phyloP scores from a whole-genome alignment of 768 basidiomycete genomes.

The Amanita subjunquillea region DNA sequence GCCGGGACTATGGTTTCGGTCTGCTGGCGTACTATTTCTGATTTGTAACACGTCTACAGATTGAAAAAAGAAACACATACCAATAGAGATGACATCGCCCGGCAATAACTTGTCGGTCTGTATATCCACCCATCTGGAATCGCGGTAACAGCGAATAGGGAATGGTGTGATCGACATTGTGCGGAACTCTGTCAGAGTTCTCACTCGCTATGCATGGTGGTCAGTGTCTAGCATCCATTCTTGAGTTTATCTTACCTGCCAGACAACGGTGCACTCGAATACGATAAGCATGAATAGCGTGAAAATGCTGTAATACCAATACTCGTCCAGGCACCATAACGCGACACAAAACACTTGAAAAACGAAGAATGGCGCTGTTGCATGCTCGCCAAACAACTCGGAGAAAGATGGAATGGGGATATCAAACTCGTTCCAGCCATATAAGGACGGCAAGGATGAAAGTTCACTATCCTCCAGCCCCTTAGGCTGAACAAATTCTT shows the following conservation, averaged over 20 bases:
- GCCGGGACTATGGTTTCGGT: conserved; percentile 87
- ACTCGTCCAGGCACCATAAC: conserved; percentile 96
- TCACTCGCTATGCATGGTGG: conserved; percentile 53
- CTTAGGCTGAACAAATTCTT: conserved; percentile 49
- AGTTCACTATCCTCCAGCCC: conserved; percentile 42
- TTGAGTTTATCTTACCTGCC: conserved; percentile 58
- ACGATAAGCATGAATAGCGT: conserved; percentile 97
- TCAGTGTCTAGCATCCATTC: background rate
- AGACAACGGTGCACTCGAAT: conserved; percentile 98
- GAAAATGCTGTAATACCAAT: conserved; percentile 98
- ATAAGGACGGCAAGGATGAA: conserved; percentile 48
- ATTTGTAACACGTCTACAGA: conserved; percentile 4
- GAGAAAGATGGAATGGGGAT: conserved; percentile 94
- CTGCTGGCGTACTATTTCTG: conserved; percentile 43
- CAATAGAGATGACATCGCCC: conserved; percentile 81
- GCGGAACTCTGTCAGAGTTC: conserved; percentile 89
- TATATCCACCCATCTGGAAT: conserved; percentile 69
- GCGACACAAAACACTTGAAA: conserved; percentile 98
- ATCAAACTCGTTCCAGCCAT: conserved; percentile 92
- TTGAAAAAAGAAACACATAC: conserved; percentile 19
- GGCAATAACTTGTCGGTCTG: conserved; percentile 86
- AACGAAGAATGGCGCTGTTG: conserved; percentile 98
- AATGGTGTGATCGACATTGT: conserved; percentile 95
- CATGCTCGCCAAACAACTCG: conserved; percentile 90
- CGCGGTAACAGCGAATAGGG: conserved; percentile 72